These are phyloP conservation scores for Tuber brumale DNA, from an alignment of 495 filamentous ascomycete species.

Conservation along the genomic window DNA sequence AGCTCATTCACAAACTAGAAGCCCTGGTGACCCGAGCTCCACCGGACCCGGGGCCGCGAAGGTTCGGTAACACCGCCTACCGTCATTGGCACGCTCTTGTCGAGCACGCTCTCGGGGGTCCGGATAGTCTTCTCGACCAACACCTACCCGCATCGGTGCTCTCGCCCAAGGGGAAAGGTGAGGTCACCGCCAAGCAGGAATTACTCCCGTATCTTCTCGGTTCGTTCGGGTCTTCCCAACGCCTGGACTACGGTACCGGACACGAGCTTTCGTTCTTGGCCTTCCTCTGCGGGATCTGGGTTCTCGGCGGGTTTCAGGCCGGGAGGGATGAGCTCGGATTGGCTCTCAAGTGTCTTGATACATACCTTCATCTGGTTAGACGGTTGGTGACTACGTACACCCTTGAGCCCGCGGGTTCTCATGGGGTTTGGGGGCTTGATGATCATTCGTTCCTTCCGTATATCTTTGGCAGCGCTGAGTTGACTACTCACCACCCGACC, in stretches of 20 bases:
- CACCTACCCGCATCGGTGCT: constrained; percentile 49
- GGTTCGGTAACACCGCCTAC: constrained; percentile 90
- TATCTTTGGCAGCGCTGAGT: constrained; percentile 87
- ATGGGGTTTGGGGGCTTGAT: constrained; percentile 94
- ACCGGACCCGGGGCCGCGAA: constrained; percentile 72
- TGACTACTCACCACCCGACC: constrained; percentile 61
- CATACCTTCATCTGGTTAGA: constrained; percentile 72
- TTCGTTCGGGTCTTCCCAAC: constrained; percentile 78
- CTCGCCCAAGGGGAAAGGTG: constrained; percentile 6
- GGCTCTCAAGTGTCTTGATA: constrained; percentile 33
- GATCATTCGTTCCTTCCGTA: constrained; percentile 97
- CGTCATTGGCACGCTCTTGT: constrained; percentile 70
- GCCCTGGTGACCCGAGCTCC: constrained; percentile 69
- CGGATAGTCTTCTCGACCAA: constrained; percentile 53
- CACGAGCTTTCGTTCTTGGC: constrained; percentile 93
- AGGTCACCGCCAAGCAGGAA: constrained; percentile 53
- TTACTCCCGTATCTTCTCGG: constrained; percentile 74
- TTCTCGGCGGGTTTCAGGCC: constrained; percentile 68
- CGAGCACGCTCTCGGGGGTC: constrained; percentile 46
- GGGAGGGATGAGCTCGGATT: constrained; percentile 37
- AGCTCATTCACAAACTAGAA: constrained; percentile 59
- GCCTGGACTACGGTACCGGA: constrained; percentile 91
- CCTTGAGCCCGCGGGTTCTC: constrained; percentile 89
- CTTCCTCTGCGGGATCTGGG: constrained; percentile 85
- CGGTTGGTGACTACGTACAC: constrained; percentile 84